phyloP scores from a whole-genome alignment of 2,329 filamentous ascomycete species.

The Colletotrichum chlorophyti region DNA sequence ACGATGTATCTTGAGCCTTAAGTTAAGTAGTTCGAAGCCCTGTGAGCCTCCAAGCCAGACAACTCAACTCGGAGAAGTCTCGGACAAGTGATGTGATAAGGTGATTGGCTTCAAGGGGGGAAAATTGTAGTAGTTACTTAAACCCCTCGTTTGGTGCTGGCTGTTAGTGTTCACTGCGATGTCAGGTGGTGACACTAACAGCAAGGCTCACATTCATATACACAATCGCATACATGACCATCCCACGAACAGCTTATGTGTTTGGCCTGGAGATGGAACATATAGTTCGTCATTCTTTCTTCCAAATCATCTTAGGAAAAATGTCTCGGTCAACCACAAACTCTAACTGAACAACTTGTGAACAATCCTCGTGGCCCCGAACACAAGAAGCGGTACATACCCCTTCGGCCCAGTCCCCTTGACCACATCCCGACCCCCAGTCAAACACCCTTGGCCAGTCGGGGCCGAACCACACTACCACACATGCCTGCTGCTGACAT shows the following conservation, averaged over 20 bases:
- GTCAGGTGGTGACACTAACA: no score
- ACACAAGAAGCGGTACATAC: not conserved
- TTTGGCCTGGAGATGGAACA: no score
- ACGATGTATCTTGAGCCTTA: no score
- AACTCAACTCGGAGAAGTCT: not conserved
- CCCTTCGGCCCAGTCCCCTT: not conserved
- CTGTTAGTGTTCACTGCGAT: conserved; percentile 1
- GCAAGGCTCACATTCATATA: no score
- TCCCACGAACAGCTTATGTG: no score
- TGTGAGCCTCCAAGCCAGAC: not conserved
- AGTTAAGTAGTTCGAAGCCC: no score
- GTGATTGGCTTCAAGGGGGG: not conserved
- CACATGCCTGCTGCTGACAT: conserved; percentile 14
- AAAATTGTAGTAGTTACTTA: not conserved
- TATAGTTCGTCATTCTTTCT: no score
- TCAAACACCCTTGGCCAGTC: conserved; percentile 1
- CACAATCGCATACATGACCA: no score
- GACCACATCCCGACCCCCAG: not conserved
- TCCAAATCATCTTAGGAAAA: not conserved
- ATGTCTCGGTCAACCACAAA: no score
- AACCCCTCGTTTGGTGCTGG: conserved; percentile 10
- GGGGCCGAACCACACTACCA: conserved; percentile 11
- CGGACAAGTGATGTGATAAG: conserved; percentile 7
- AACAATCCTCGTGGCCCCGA: no score
- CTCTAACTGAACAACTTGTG: not conserved